These are phyloP conservation scores for Trichoderma endophyticum DNA, from an alignment of 2,329 filamentous ascomycete species.

Conservation along the genomic window DNA sequence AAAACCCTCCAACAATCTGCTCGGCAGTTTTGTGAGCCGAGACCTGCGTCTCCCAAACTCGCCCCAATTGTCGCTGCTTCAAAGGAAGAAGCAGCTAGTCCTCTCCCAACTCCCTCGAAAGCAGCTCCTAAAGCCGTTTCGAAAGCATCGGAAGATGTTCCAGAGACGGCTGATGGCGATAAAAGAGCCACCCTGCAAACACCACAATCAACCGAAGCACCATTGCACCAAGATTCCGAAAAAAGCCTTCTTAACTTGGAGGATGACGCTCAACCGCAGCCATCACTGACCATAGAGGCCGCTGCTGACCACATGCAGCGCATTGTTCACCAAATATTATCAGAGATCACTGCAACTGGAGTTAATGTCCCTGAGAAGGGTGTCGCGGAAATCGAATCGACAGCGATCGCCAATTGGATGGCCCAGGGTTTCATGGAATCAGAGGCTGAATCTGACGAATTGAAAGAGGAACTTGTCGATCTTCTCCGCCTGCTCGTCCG, in stretches of 20 bases:
- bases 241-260: not conserved
- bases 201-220: not conserved
- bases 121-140: too few relatives aligned
- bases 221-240: not conserved
- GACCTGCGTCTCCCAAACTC: not conserved
- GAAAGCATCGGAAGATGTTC: not conserved
- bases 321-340: slow-evolving; percentile 22
- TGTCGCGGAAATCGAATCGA: slow-evolving; percentile 27
- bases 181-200: not conserved
- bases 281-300: slow-evolving; percentile 12
- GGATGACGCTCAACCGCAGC: not conserved
- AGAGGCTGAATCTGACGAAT: slow-evolving; percentile 23
- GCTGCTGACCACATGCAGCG: slow-evolving; percentile 21
- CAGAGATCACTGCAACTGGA: slow-evolving; percentile 18
- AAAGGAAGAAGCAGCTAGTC: not conserved
- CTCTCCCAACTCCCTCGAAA: not conserved
- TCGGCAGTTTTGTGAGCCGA: not conserved
- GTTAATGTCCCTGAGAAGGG: slow-evolving; percentile 13
- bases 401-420: slow-evolving; percentile 27
- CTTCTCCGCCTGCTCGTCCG: slow-evolving; percentile 25
- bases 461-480: slow-evolving; percentile 24
- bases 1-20: slow-evolving; percentile 20
- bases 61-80: not conserved
- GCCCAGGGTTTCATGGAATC: slow-evolving; percentile 26
- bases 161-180: not conserved